These are phyloP conservation scores for Pseudogymnoascus sp. DNA, from an alignment of 2,329 filamentous ascomycete species.

Conservation along the genomic window DNA sequence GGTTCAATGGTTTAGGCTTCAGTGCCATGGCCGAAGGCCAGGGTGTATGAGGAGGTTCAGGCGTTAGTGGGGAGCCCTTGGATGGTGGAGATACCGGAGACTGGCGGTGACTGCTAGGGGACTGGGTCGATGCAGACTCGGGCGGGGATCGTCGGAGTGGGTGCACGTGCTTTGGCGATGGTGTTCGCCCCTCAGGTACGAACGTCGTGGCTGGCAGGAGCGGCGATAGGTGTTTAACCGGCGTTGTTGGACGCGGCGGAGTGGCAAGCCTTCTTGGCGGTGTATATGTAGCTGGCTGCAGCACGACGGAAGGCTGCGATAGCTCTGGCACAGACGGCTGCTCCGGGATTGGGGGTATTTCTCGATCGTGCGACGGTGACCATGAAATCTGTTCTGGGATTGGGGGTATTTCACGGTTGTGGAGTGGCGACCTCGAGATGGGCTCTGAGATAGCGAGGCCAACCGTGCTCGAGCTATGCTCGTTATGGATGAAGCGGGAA, in stretches of 20 bases:
- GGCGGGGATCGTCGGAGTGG: not conserved
- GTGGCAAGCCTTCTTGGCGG: not conserved
- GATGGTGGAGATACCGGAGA: not conserved
- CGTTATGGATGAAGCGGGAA: not conserved
- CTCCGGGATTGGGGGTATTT: not conserved
- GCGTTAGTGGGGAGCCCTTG: not conserved
- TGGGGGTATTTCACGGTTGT: not conserved
- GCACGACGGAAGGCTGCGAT: not conserved
- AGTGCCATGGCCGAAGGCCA: not conserved
- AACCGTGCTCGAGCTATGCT: not conserved
- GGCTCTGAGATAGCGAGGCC: not conserved
- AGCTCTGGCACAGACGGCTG: not conserved
- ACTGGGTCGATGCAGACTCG: conserved; percentile 27
- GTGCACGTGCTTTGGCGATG: not conserved
- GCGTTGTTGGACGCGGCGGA: not conserved
- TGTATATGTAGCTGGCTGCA: not conserved
- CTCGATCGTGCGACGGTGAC: not conserved
- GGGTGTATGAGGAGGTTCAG: not conserved
- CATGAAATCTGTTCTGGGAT: not conserved
- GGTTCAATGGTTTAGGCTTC: conserved; percentile 14
- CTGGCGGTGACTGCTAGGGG: conserved; percentile 15
- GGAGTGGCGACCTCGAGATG: not conserved
- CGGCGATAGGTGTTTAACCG: not conserved
- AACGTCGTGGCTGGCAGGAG: not conserved
- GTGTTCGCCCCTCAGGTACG: not conserved